Conservation (phyloP, 2,329 filamentous ascomycete species). For the Lithohypha guttulata region DNA sequence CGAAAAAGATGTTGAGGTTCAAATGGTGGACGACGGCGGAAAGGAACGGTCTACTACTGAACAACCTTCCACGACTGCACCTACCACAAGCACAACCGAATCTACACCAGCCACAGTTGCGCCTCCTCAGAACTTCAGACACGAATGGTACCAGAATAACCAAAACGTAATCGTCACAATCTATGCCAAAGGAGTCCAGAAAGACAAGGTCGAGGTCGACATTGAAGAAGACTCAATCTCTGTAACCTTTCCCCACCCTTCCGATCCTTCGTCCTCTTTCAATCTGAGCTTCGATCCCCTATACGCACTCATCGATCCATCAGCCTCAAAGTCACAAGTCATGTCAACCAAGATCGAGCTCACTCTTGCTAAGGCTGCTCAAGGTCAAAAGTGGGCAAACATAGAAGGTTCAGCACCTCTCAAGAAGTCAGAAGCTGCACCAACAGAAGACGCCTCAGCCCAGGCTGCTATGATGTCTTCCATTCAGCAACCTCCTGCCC, state of each 20-base stretch:
- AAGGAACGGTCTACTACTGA: constrained; percentile 1
- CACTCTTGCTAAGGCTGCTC: constrained; percentile 53
- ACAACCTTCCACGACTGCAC: constrained; percentile 1
- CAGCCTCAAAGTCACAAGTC: constrained; percentile 51
- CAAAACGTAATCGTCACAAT: constrained; percentile 53
- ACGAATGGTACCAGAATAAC: constrained; percentile 58
- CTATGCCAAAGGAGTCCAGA: constrained; percentile 51
- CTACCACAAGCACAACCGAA: background rate
- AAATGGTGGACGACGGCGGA: background rate
- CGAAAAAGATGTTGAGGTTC: constrained; percentile 8
- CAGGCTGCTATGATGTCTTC: constrained; percentile 19
- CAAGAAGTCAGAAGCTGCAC: constrained; percentile 19
- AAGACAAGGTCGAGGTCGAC: constrained; percentile 13
- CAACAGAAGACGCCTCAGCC: constrained; percentile 13
- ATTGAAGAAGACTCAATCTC: constrained; percentile 34
- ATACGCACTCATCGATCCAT: constrained; percentile 52
- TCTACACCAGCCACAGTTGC: constrained; percentile 24
- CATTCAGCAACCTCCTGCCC: constrained; percentile 10
- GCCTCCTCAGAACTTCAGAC: constrained; percentile 48
- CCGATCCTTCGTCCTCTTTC: constrained; percentile 41
- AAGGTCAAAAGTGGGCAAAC: constrained; percentile 57
- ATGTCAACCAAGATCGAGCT: constrained; percentile 74
- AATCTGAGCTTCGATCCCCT: constrained; percentile 56
- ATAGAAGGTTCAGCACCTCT: constrained; percentile 39
- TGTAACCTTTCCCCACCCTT: constrained; percentile 48